These are phyloP conservation scores for Trypanosoma avium DNA, from an alignment of 208 protist species.

Conservation along the genomic window DNA sequence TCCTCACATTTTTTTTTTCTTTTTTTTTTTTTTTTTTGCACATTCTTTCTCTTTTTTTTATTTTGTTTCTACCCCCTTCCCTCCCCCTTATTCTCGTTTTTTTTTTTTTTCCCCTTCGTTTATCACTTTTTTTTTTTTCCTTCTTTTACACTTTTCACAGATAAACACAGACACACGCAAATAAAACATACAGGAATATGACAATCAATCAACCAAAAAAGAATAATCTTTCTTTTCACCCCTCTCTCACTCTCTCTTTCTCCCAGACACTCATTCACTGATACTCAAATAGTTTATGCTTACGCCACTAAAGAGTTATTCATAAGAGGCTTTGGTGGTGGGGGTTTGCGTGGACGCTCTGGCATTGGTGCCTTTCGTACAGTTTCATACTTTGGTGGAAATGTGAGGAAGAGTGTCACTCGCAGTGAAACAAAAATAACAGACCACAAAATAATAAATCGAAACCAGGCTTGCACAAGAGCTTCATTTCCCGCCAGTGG, in stretches of 20 bases:
- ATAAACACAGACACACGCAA: too few species aligned
- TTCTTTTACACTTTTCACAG: too few species aligned
- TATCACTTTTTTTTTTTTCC: too few species aligned
- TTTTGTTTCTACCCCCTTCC: too few species aligned
- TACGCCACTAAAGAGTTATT: constrained; percentile 35
- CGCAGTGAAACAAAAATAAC: constrained; percentile 67
- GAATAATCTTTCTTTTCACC: too few species aligned
- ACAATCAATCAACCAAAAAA: too few species aligned
- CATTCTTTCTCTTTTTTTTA: too few species aligned
- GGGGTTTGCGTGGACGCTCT: constrained; percentile 55
- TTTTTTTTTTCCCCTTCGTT: too few species aligned
- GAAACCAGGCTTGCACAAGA: constrained; percentile 84
- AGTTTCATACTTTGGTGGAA: constrained; percentile 81
- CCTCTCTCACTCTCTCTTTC: too few species aligned
- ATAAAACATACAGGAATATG: too few species aligned
- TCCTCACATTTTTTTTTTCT: background rate
- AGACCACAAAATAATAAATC: constrained; percentile 87
- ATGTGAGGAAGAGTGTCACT: constrained; percentile 67
- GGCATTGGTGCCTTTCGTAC: constrained; percentile 35
- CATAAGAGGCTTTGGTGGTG: constrained; percentile 71
- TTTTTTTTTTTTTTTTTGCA: constrained; percentile 8
- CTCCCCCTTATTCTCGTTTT: too few species aligned
- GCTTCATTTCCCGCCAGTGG: constrained; percentile 80
- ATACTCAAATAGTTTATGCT: background rate
- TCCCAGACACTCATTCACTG: too few species aligned